phyloP scores from a whole-genome alignment of 495 filamentous ascomycete genomes.

The Hypoxylon rickii region DNA sequence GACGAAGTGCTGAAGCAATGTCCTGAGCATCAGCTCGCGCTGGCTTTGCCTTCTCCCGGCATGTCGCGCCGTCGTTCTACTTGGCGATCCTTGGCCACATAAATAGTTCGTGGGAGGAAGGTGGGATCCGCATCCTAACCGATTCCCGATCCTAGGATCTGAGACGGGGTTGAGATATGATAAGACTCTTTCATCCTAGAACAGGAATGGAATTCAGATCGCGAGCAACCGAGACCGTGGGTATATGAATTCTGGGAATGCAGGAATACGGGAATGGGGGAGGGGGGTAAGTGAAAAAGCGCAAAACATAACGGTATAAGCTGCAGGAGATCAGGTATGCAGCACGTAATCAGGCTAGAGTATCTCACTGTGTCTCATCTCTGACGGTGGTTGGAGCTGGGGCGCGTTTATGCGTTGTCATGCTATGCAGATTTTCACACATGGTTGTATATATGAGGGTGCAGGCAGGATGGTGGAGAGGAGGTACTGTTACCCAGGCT shows the following conservation, averaged over 20 bases:
- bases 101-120: constrained; percentile 19
- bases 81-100: constrained; percentile 2
- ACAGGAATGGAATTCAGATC: constrained; percentile 18
- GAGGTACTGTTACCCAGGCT: not conserved
- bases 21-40: not conserved
- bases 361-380: constrained; percentile 1
- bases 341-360: constrained; percentile 11
- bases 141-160: constrained; percentile 11
- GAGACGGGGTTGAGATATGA: constrained; percentile 11
- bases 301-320: not conserved
- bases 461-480: no score
- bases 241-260: constrained; percentile 24
- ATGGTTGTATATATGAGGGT: no score
- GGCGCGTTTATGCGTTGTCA: constrained; percentile 17
- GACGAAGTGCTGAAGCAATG: not conserved
- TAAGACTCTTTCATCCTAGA: constrained; percentile 2
- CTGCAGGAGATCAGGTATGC: constrained; percentile 23
- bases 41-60: not conserved
- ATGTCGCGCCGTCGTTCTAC: constrained; percentile 3
- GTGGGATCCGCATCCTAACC: constrained; percentile 21
- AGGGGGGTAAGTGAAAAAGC: constrained; percentile 2
- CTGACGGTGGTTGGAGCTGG: constrained; percentile 17
- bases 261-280: constrained; percentile 35
- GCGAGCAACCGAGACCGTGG: constrained; percentile 26
- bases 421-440: constrained; percentile 4